Evolutionary conservation across 75 land plant species (phyloP).

Genomic region (Cryptomeria japonica): DNA sequence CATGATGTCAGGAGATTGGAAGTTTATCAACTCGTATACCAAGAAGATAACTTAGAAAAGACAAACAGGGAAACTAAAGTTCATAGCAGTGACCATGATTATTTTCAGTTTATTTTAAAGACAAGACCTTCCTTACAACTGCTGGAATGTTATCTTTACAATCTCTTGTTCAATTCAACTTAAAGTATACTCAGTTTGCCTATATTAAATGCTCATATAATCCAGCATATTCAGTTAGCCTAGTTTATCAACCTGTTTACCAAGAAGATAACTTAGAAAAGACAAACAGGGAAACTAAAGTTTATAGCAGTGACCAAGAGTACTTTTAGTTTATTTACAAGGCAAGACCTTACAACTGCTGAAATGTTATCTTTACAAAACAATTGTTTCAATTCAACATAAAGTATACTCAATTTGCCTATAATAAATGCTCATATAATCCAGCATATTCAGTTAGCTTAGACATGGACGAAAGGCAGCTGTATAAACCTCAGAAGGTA

Average conservation of each 20-base stretch:
- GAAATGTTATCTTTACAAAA: neutral
- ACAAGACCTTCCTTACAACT: neutral
- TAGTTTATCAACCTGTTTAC: neutral
- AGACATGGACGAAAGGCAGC: too few relatives aligned
- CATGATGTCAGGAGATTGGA: neutral
- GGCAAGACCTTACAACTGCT: neutral
- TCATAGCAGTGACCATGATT: neutral
- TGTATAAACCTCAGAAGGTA: neutral
- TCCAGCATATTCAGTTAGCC: too few relatives aligned
- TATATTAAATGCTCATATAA: too few relatives aligned
- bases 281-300: neutral
- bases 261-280: neutral
- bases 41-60: neutral
- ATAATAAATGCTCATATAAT: too few relatives aligned
- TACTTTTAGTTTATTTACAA: neutral
- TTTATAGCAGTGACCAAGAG: neutral
- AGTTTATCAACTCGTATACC: neutral
- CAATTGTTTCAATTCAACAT: neutral
- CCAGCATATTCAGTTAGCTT: too few relatives aligned
- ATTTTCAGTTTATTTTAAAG: neutral
- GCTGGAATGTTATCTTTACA: neutral
- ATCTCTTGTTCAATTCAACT: neutral
- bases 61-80: neutral
- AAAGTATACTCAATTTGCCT: too few relatives aligned
- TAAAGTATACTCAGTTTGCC: too few relatives aligned